phyloP scores from a whole-genome alignment of 1,284 basidiomycete genomes.

The Ceratobasidium sp. region DNA sequence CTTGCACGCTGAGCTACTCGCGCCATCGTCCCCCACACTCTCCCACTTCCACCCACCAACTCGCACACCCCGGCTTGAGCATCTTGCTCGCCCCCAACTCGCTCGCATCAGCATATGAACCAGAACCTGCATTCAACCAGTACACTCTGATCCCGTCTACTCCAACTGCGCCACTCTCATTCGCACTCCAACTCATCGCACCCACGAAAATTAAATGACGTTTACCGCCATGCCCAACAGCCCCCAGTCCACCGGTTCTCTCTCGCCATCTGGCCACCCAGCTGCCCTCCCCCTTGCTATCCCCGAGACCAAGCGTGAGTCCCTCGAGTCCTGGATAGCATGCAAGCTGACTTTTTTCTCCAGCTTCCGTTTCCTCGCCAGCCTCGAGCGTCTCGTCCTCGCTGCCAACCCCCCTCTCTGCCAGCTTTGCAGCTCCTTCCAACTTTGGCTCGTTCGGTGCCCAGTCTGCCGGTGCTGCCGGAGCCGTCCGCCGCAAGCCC shows the following conservation, averaged over 20 bases:
- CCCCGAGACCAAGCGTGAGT: slow-evolving; percentile 50
- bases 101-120: slow-evolving; percentile 49
- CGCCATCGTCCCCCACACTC: slow-evolving; percentile 46
- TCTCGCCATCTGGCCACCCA: slow-evolving; percentile 56
- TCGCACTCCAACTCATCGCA: slow-evolving; percentile 32
- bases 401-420: slow-evolving; percentile 38
- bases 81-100: slow-evolving; percentile 43
- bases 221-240: slow-evolving; percentile 26
- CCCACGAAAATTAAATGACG: slow-evolving; percentile 23
- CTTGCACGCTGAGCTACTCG: slow-evolving; percentile 52
- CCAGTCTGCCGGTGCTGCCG: slow-evolving; percentile 45
- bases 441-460: slow-evolving; percentile 42
- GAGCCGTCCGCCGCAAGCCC: slow-evolving; percentile 72
- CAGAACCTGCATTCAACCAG: slow-evolving; percentile 54
- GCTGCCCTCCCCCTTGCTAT: slow-evolving; percentile 59
- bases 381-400: slow-evolving; percentile 48
- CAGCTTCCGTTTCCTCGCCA: slow-evolving; percentile 35
- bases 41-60: slow-evolving; percentile 37
- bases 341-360: slow-evolving; percentile 24
- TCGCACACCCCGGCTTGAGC: slow-evolving; percentile 42
- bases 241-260: slow-evolving; percentile 36
- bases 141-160: slow-evolving; percentile 32
- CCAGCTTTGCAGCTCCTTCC: slow-evolving; percentile 42
- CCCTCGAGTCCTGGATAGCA: slow-evolving; percentile 42
- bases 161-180: slow-evolving; percentile 38